phyloP scores from a whole-genome alignment of 441 rosid genomes.

The Pelargonium exstipulatum region DNA sequence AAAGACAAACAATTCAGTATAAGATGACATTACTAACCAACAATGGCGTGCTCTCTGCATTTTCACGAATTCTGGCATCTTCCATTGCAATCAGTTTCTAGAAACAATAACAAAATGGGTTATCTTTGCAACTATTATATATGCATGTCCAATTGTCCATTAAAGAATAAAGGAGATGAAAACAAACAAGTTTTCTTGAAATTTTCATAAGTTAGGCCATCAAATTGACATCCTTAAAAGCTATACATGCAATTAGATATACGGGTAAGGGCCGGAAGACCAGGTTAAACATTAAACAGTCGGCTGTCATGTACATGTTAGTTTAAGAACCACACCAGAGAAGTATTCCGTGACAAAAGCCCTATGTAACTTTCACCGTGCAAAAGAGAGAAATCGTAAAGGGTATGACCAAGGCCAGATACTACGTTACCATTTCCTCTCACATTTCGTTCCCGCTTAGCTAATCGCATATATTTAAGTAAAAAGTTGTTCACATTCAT shows the following conservation, averaged over 20 bases:
- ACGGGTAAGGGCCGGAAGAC: background rate
- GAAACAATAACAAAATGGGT: background rate
- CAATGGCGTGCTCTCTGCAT: background rate
- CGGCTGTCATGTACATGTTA: background rate
- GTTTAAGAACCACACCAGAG: background rate
- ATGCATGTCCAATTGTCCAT: background rate
- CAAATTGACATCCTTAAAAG: background rate
- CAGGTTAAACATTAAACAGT: background rate
- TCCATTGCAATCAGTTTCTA: slow-evolving; percentile 6
- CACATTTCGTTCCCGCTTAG: background rate
- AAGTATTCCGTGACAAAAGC: background rate
- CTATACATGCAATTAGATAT: background rate
- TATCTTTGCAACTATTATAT: background rate
- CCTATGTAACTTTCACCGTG: background rate
- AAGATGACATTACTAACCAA: background rate
- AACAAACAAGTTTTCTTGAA: background rate
- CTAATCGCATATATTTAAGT: too few species aligned
- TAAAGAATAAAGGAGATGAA: background rate
- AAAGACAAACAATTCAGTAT: background rate
- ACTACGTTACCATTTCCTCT: background rate
- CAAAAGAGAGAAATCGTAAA: background rate
- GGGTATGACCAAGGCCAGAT: background rate
- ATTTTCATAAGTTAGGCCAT: background rate
- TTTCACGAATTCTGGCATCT: background rate
- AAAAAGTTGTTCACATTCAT: background rate